Evolutionary conservation across 2,329 filamentous ascomycete genomes (phyloP).

Genomic region (Fusarium papillatum): DNA sequence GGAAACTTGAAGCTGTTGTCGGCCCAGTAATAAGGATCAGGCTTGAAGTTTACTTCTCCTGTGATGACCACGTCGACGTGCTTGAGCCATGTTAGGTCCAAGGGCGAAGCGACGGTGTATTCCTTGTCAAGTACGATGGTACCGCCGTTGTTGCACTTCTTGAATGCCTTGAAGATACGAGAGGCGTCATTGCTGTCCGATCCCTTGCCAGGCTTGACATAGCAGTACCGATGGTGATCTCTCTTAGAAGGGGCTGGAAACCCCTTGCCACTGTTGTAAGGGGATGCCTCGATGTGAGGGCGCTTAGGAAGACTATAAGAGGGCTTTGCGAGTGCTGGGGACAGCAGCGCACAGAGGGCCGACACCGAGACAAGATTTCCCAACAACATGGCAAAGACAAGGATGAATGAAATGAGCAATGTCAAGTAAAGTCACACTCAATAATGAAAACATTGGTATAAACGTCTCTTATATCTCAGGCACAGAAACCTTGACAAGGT

Average conservation of each 20-base stretch:
- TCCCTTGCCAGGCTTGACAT: conserved; percentile 32
- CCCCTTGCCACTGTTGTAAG: conserved; percentile 29
- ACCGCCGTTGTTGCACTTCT: conserved; percentile 72
- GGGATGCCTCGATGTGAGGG: conserved; percentile 31
- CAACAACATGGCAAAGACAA: conserved; percentile 15
- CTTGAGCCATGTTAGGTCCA: conserved; percentile 75
- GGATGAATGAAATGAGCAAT: not conserved
- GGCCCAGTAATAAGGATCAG: conserved; percentile 79
- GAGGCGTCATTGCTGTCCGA: conserved; percentile 30
- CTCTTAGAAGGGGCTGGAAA: conserved; percentile 33
- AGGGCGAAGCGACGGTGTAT: conserved; percentile 74
- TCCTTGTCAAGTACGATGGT: conserved; percentile 70
- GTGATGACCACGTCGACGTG: conserved; percentile 71
- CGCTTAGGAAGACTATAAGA: conserved; percentile 26
- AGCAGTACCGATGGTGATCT: conserved; percentile 29
- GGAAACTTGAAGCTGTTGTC: conserved; percentile 72
- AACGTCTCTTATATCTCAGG: not conserved
- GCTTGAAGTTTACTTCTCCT: conserved; percentile 72
- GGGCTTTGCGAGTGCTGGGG: conserved; percentile 12
- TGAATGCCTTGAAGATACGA: conserved; percentile 38
- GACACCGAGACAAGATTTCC: conserved; percentile 22
- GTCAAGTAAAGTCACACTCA: not conserved
- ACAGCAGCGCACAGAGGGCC: conserved; percentile 26
- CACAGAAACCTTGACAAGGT: not conserved
- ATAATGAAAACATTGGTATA: not conserved